Percentiles rank a stretch among this genome's conserved stretches.
Conservation (phyloP, 352 stramenopile species). For the Globisporangium abappressorium region DNA sequence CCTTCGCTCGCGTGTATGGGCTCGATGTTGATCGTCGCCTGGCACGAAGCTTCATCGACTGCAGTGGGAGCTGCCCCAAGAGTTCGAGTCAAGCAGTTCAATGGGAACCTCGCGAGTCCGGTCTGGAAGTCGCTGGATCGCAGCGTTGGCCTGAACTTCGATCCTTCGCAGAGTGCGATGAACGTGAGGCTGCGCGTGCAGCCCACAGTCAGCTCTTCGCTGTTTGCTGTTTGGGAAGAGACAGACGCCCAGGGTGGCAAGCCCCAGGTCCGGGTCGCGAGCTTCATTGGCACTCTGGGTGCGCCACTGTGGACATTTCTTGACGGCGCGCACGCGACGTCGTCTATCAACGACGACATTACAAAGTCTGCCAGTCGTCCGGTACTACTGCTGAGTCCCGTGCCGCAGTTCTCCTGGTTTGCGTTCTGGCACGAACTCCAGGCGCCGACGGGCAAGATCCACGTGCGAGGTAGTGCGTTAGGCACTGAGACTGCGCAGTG, state of each 20-base stretch:
- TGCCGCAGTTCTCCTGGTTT: constrained; percentile 20
- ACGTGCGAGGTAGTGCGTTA: constrained; percentile 35
- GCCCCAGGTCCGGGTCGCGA: constrained; percentile 45
- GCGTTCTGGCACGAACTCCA: constrained; percentile 48
- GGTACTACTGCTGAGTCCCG: constrained; percentile 18
- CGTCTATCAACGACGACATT: constrained; percentile 39
- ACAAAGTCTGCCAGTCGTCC: constrained; percentile 27
- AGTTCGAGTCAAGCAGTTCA: constrained; percentile 46
- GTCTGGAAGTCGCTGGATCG: constrained; percentile 38
- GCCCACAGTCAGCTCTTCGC: constrained; percentile 27
- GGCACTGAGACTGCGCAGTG: constrained; percentile 23
- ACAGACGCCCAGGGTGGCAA: constrained; percentile 17
- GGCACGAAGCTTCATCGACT: constrained; percentile 34
- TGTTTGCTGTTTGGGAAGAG: constrained; percentile 63
- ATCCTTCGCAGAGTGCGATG: constrained; percentile 30
- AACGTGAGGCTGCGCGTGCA: constrained; percentile 35
- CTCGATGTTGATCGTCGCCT: constrained; percentile 41
- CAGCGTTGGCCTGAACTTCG: constrained; percentile 42
- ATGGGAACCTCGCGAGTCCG: constrained; percentile 30
- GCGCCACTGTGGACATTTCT: constrained; percentile 33
- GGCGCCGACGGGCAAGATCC: constrained; percentile 22
- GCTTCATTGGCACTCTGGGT: constrained; percentile 16
- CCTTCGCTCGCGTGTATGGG: constrained; percentile 44
- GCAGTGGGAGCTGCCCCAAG: constrained; percentile 2
- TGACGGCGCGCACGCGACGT: constrained; percentile 34